Evolutionary conservation across 306 rosid genomes (phyloP), one percentile per base, ranked within the genome.

Genomic region (Begonia masoniana): DNA sequence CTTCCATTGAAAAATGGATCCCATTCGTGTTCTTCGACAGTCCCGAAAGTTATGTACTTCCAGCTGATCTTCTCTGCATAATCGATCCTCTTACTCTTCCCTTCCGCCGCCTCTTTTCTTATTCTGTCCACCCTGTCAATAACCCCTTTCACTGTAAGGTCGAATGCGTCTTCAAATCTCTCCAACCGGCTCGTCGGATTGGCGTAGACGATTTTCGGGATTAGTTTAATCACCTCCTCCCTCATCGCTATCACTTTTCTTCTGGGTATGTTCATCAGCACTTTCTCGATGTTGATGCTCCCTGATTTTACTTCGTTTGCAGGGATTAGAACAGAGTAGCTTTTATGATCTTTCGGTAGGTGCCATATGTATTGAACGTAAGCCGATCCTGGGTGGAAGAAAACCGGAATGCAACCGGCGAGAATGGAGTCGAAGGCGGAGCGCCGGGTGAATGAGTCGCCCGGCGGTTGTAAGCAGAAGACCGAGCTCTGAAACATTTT

Each of bases 381-480:
- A 3, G 79, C 79, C 8, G 83, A 73, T 1, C 76, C 83, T 1
- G 79, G 79, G 16, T 73, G 69, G 23, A 78, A 74, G 57, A 78
- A 78, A 35, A 78, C 77, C 0, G 77, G 83, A 9, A 78, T 67
- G 47, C 82, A 77, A 1, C 82, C 82, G 3, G 78, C 76, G 14
- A 77, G 41, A 23, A 77, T 72, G 1, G 78, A 70, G 60, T 77
- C 78, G 13, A 77, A 77, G 12, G 64, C 57, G 9, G 82, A 77
- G 21, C 82, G 62, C 54, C 82, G 50, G 1, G 78, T 77, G 21
- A 41, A 53, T 0, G 82, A 77, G 56, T 72, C 82, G 14, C 83
- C 83, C 0, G 69, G 70, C 47, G 83, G 80, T 67, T 67, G 79
- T 26, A 78, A 23, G 72, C 79, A 74, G 71, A 73, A 80, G 42